phyloP scores from a whole-genome alignment of 2,329 filamentous ascomycete genomes.

The Cryphonectria radicalis region DNA sequence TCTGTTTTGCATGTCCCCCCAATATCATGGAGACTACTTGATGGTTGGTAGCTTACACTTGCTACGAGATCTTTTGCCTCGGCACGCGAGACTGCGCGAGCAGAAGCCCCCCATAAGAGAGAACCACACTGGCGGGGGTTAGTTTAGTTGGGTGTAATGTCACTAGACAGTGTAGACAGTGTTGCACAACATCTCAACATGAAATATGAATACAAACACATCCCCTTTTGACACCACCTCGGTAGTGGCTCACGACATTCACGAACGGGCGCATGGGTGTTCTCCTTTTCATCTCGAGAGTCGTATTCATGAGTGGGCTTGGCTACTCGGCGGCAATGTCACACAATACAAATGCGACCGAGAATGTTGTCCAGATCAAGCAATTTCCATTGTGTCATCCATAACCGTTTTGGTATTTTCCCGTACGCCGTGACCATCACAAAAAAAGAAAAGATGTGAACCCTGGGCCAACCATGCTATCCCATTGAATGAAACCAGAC shows the following conservation, averaged over 20 bases:
- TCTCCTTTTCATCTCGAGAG: constrained; percentile 28
- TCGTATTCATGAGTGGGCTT: constrained; percentile 31
- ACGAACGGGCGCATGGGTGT: background rate
- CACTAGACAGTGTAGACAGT: background rate
- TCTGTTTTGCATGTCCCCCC: constrained; percentile 24
- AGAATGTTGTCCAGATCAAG: constrained; percentile 31
- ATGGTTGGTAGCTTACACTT: background rate
- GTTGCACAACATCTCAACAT: background rate
- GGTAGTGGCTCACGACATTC: constrained; percentile 16
- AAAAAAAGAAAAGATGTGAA: constrained; percentile 3
- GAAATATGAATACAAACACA: background rate
- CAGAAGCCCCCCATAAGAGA: background rate
- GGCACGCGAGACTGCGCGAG: constrained; percentile 12
- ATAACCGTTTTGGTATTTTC: constrained; percentile 40
- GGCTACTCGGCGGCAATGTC: constrained; percentile 32
- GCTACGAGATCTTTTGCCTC: constrained; percentile 15
- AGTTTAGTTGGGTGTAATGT: background rate
- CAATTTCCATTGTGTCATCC: constrained; percentile 33
- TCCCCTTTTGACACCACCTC: background rate
- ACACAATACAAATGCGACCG: constrained; percentile 30
- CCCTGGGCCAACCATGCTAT: constrained; percentile 29
- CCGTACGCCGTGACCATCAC: constrained; percentile 38
- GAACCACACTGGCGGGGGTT: background rate
- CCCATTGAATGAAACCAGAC: constrained; percentile 31
- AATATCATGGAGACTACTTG: background rate